Conservation (phyloP, 176 grass and related monocot genomes). For the Oryza nivara region DNA sequence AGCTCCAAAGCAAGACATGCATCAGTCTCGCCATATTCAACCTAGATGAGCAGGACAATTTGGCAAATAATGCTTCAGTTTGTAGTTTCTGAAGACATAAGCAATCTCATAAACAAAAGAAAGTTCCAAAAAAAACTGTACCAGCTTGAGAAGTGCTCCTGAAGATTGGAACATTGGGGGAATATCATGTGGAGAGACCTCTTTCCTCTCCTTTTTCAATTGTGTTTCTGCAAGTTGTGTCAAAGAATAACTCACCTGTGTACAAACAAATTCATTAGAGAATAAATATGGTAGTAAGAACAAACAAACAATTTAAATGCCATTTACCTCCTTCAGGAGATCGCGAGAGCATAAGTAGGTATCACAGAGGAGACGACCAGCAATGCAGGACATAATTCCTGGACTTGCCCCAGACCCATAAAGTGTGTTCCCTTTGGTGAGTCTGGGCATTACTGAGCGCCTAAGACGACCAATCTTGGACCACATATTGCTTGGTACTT, state of each 20-base stretch:
- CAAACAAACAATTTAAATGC: slow-evolving; percentile 17
- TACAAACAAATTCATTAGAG: slow-evolving; percentile 37
- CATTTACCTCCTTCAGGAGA: slow-evolving; percentile 82
- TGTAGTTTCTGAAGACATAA: slow-evolving; percentile 15
- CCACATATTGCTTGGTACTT: slow-evolving; percentile 87
- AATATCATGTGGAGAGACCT: slow-evolving; percentile 90
- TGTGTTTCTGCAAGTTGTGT: slow-evolving; percentile 97
- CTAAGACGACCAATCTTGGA: slow-evolving; percentile 96
- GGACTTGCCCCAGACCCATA: slow-evolving; percentile 96
- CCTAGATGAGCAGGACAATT: slow-evolving; percentile 56
- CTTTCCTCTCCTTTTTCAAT: slow-evolving; percentile 76
- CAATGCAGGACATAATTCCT: slow-evolving; percentile 97
- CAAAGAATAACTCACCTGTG: slow-evolving; percentile 94
- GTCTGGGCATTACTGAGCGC: slow-evolving; percentile 81
- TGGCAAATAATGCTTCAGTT: slow-evolving; percentile 35
- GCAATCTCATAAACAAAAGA: slow-evolving; percentile 5
- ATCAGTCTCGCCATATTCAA: slow-evolving; percentile 85
- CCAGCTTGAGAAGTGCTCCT: slow-evolving; percentile 79
- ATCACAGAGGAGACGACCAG: slow-evolving; percentile 95
- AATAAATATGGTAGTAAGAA: background rate
- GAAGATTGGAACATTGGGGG: slow-evolving; percentile 82
- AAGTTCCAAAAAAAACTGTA: slow-evolving; percentile 41
- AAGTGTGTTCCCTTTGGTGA: slow-evolving; percentile 83
- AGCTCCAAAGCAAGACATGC: slow-evolving; percentile 94
- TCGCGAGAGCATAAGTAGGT: slow-evolving; percentile 95